Conservation (phyloP, 495 filamentous ascomycete genomes). For the Penicillium mononematosum region DNA sequence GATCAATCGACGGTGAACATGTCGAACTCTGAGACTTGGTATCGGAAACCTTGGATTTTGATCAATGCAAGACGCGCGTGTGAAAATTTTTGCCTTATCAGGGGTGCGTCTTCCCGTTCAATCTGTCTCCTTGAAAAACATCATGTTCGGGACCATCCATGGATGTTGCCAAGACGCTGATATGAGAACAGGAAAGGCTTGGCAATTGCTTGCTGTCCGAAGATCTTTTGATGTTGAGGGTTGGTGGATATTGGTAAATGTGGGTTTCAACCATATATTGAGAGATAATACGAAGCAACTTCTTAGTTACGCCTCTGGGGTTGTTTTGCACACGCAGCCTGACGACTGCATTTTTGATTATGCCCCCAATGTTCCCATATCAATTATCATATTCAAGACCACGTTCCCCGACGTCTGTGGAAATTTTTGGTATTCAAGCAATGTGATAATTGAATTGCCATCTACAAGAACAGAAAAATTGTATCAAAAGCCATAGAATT, state of each 20-base stretch:
- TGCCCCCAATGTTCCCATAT: too few species aligned
- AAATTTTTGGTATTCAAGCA: too few species aligned
- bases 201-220: constrained; percentile 9
- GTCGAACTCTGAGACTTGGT: neutral
- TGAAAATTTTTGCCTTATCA: neutral
- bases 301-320: neutral
- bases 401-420: too few species aligned
- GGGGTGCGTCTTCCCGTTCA: neutral
- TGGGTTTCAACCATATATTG: neutral
- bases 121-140: neutral
- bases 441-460: neutral
- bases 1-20: neutral
- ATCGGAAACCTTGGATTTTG: neutral
- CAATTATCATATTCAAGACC: too few species aligned
- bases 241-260: neutral
- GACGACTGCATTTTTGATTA: neutral
- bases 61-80: neutral
- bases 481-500: constrained; percentile 7
- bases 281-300: neutral
- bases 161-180: neutral
- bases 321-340: neutral
- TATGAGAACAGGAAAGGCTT: neutral
- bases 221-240: neutral
- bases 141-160: neutral
- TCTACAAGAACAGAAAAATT: neutral